Percentiles rank a stretch among this genome's conserved stretches.
Evolutionary conservation across 257 asterid genomes (phyloP).

Genomic region (Ligustrum vulgare): DNA sequence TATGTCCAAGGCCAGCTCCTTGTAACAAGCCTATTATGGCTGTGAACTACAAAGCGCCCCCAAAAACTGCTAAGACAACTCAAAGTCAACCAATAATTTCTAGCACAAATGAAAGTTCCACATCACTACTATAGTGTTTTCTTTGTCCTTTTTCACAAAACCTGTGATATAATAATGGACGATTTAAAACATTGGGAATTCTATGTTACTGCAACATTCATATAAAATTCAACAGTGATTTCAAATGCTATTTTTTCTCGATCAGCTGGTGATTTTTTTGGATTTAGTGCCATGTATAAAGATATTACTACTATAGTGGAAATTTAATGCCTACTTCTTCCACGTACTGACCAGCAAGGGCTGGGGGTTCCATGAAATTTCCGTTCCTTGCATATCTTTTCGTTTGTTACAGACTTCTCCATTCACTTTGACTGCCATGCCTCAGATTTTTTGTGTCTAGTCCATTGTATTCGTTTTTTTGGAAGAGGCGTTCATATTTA

Average conservation of each 20-base stretch:
- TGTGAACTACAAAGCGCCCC: conserved; percentile 37
- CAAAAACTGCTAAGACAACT: conserved; percentile 35
- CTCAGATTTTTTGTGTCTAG: not conserved
- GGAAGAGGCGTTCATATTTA: not conserved
- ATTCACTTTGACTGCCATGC: not conserved
- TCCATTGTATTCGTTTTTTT: too few relatives aligned
- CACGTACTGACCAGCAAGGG: not conserved
- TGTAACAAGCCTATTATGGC: conserved; percentile 55
- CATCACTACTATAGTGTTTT: conserved; percentile 10
- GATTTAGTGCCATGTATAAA: not conserved
- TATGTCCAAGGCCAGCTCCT: conserved; percentile 62
- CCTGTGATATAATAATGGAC: not conserved
- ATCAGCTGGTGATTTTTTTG: not conserved
- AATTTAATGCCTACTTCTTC: not conserved
- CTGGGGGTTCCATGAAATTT: not conserved
- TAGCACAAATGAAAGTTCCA: conserved; percentile 34
- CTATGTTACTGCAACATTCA: too few relatives aligned
- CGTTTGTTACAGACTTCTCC: not conserved
- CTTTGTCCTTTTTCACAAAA: not conserved
- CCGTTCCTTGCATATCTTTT: not conserved
- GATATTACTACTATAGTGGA: not conserved
- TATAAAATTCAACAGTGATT: not conserved
- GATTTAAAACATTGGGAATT: too few relatives aligned
- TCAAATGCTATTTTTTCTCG: not conserved
- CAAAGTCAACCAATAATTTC: conserved; percentile 44